Percentiles rank a stretch among this genome's conserved stretches.
Evolutionary conservation across 345 rosid species (phyloP).

Genomic region (Eutrema yunnanense): DNA sequence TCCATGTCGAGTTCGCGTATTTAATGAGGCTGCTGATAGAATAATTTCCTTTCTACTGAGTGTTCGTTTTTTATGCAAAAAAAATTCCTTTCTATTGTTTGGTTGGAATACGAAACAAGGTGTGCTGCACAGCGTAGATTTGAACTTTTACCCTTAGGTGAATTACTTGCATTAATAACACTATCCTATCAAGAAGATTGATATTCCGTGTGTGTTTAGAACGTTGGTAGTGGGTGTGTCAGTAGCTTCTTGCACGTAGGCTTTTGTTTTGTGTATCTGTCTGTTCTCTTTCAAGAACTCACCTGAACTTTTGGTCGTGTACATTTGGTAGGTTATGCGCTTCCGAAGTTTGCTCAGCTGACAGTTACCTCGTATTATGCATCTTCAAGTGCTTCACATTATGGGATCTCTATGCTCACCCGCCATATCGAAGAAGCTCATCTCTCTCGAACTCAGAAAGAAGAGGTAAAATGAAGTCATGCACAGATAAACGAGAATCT

Average conservation of each 20-base stretch:
- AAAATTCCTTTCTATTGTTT: neutral
- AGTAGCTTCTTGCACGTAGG: neutral
- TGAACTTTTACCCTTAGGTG: neutral
- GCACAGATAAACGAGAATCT: neutral
- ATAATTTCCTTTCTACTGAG: neutral
- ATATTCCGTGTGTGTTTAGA: neutral
- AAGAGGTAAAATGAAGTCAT: constrained; percentile 37
- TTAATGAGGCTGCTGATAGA: neutral
- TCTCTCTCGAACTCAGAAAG: constrained; percentile 39
- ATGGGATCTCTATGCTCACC: constrained; percentile 76
- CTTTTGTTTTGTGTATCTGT: neutral
- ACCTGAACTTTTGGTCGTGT: neutral
- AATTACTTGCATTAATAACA: neutral
- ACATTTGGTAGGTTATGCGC: constrained; percentile 56
- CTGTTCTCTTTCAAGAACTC: neutral
- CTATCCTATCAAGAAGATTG: neutral
- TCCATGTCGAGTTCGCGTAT: neutral
- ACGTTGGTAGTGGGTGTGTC: neutral
- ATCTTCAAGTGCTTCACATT: constrained; percentile 90
- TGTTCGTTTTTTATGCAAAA: neutral
- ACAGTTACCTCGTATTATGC: constrained; percentile 83
- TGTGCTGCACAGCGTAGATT: neutral
- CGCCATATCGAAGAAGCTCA: constrained; percentile 64
- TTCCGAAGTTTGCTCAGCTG: constrained; percentile 81
- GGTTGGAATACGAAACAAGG: neutral